Percentiles rank a stretch among this genome's conserved stretches.
These are phyloP conservation scores for Fusarium sp. DNA, from an alignment of 2,329 filamentous ascomycete species.

Conservation along the genomic window DNA sequence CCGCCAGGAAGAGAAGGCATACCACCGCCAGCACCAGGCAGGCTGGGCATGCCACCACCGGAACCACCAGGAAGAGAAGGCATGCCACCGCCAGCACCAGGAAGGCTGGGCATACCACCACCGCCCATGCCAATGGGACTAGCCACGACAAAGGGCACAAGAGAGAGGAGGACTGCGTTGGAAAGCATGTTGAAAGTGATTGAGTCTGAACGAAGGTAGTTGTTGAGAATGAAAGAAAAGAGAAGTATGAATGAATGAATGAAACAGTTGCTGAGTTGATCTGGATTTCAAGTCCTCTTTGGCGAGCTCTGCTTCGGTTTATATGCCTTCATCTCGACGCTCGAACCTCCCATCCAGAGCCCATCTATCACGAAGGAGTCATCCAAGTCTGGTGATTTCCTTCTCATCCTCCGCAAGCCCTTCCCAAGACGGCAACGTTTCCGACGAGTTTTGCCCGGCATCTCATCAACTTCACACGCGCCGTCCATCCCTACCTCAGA, in stretches of 20 bases:
- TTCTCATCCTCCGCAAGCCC: constrained; percentile 22
- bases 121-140: constrained; percentile 41
- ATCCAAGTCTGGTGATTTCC: constrained; percentile 6
- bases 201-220: constrained; percentile 17
- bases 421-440: constrained; percentile 31
- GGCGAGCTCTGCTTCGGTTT: background rate
- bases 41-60: too few relatives aligned
- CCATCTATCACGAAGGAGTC: constrained; percentile 16
- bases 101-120: too few relatives aligned
- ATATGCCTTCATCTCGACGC: constrained; percentile 30
- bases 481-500: constrained; percentile 18
- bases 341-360: constrained; percentile 8
- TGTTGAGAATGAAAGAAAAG: constrained; percentile 13
- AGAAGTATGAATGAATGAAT: constrained; percentile 19
- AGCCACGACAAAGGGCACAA: constrained; percentile 40
- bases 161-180: constrained; percentile 36
- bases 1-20: too few relatives aligned
- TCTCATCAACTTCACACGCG: constrained; percentile 17
- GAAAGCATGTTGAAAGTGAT: constrained; percentile 36
- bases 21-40: too few relatives aligned
- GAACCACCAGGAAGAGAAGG: too few relatives aligned
- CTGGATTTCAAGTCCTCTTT: constrained; percentile 13
- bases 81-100: too few relatives aligned
- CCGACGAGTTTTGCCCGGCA: constrained; percentile 4
- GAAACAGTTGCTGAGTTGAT: constrained; percentile 23